phyloP scores from a whole-genome alignment of 192 early-diverging fungal genomes.

The Coemansia biformis region DNA sequence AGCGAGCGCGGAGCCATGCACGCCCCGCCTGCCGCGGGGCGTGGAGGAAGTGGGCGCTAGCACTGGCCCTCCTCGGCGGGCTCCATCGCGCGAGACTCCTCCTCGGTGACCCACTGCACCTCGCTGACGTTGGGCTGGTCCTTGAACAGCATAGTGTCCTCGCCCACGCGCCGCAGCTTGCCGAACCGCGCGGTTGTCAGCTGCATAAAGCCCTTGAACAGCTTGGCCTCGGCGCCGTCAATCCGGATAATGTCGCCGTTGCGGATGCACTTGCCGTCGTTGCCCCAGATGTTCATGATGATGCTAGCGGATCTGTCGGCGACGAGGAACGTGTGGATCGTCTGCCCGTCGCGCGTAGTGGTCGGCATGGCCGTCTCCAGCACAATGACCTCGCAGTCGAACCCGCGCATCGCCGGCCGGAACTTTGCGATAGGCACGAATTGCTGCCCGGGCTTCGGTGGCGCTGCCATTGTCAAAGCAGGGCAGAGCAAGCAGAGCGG shows the following conservation, averaged over 20 bases:
- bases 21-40: no score
- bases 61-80: neutral
- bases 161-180: slow-evolving; percentile 56
- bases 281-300: slow-evolving; percentile 55
- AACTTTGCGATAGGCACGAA: slow-evolving; percentile 49
- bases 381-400: slow-evolving; percentile 62
- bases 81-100: slow-evolving; percentile 22
- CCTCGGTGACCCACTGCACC: slow-evolving; percentile 47
- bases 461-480: slow-evolving; percentile 11
- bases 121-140: slow-evolving; percentile 50
- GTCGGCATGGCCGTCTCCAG: slow-evolving; percentile 55
- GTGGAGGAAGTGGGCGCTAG: neutral
- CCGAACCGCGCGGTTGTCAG: slow-evolving; percentile 52
- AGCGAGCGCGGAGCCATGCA: no score
- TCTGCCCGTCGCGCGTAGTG: slow-evolving; percentile 50
- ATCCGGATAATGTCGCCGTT: slow-evolving; percentile 60
- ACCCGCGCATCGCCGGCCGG: slow-evolving; percentile 54
- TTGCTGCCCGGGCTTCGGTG: slow-evolving; percentile 41
- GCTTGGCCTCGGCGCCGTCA: slow-evolving; percentile 46
- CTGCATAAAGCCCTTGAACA: slow-evolving; percentile 54
- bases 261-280: slow-evolving; percentile 49
- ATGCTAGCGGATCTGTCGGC: slow-evolving; percentile 60
- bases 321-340: slow-evolving; percentile 56
- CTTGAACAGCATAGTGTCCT: slow-evolving; percentile 46
- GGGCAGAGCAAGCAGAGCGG: neutral